A percentile compares a stretch with the other conserved stretches of the same genome.
phyloP scores from a whole-genome alignment of 2,329 filamentous ascomycete genomes.

The Pseudogymnoascus sp. region DNA sequence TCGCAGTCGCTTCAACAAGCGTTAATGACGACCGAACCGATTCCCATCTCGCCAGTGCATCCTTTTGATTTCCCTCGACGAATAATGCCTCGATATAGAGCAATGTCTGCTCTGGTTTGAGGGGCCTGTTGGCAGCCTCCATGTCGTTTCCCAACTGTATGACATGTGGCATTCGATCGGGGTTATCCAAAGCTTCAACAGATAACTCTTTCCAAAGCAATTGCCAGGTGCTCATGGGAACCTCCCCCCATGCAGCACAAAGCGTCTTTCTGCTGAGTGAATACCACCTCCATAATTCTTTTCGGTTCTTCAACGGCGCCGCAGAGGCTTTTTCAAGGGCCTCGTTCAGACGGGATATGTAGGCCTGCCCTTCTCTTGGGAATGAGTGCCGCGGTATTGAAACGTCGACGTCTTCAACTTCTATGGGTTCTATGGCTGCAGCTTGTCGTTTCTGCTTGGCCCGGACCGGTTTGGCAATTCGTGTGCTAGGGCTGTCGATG shows the following conservation, averaged over 20 bases:
- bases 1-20: constrained; percentile 32
- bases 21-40: constrained; percentile 32
- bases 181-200: constrained; percentile 43
- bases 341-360: constrained; percentile 14
- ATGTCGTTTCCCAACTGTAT: constrained; percentile 61
- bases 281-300: constrained; percentile 45
- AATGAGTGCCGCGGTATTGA: constrained; percentile 11
- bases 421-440: neutral
- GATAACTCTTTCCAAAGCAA: constrained; percentile 60
- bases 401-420: neutral
- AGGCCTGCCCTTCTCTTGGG: constrained; percentile 11
- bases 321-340: constrained; percentile 5
- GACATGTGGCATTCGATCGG: constrained; percentile 55
- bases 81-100: constrained; percentile 65
- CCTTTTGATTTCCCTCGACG: constrained; percentile 48
- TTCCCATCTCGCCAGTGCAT: constrained; percentile 32
- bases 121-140: constrained; percentile 47
- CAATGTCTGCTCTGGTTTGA: constrained; percentile 55
- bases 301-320: constrained; percentile 15
- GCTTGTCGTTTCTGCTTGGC: neutral
- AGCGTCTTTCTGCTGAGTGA: constrained; percentile 42
- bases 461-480: neutral
- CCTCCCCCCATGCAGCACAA: constrained; percentile 42
- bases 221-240: constrained; percentile 58
- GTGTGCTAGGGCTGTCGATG: neutral